phyloP scores from a whole-genome alignment of 441 rosid species.

The Arabidopsis hybrid region DNA sequence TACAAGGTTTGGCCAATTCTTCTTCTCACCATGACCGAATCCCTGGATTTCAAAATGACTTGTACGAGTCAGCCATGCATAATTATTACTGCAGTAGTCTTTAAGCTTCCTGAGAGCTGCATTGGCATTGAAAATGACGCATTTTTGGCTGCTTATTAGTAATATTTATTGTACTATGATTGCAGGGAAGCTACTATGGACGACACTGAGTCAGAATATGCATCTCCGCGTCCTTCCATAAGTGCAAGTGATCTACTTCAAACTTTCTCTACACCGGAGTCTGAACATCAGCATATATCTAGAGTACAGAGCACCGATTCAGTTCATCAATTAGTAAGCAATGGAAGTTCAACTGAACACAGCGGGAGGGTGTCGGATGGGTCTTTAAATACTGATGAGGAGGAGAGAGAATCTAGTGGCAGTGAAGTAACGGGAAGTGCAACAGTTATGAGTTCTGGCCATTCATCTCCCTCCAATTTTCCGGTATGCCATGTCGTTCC shows the following conservation, averaged over 20 bases:
- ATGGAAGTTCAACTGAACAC: constrained; percentile 48
- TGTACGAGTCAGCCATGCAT: constrained; percentile 1
- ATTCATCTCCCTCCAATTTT: constrained; percentile 58
- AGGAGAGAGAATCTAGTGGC: constrained; percentile 47
- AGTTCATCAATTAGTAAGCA: constrained; percentile 53
- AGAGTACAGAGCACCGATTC: constrained; percentile 53
- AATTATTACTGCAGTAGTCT: neutral
- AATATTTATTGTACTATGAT: constrained; percentile 39
- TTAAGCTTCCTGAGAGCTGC: constrained; percentile 8
- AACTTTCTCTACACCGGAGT: constrained; percentile 51
- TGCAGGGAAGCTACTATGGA: constrained; percentile 64
- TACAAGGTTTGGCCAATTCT: constrained; percentile 58
- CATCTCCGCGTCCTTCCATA: constrained; percentile 54
- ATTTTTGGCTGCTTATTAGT: constrained; percentile 29
- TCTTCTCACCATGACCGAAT: constrained; percentile 5
- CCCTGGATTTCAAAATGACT: neutral
- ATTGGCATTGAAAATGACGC: constrained; percentile 24
- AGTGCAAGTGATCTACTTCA: constrained; percentile 50
- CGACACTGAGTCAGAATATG: constrained; percentile 46
- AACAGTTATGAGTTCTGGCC: constrained; percentile 43
- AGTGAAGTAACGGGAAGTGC: constrained; percentile 48
- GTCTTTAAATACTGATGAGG: constrained; percentile 55
- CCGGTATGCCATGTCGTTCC: constrained; percentile 57
- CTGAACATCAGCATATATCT: constrained; percentile 47
- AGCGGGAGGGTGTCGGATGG: constrained; percentile 46